Evolutionary conservation across 2,329 filamentous ascomycete genomes (phyloP).

Genomic region (Penicillium sp.): DNA sequence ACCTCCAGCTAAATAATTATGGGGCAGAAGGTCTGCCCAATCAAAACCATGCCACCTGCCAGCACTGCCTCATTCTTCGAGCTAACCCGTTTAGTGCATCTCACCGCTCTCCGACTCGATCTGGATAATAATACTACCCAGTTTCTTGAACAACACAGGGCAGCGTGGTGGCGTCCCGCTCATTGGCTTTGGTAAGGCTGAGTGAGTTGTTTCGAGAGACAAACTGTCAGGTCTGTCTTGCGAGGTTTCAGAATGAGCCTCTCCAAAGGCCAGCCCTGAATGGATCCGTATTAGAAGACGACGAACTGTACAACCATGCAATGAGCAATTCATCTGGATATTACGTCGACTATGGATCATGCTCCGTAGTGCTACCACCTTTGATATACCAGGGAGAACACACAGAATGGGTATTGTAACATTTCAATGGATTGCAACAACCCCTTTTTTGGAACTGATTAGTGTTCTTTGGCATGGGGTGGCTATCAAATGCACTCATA

Average conservation of each 20-base stretch:
- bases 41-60: slow-evolving; percentile 16
- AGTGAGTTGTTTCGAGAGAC: background rate
- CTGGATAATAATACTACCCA: slow-evolving; percentile 8
- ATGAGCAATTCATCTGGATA: background rate
- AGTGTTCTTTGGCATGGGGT: background rate
- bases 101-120: slow-evolving; percentile 26
- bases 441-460: slow-evolving; percentile 2
- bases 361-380: slow-evolving; percentile 3
- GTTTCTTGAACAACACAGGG: slow-evolving; percentile 5
- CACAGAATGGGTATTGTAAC: slow-evolving; percentile 3
- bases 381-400: background rate
- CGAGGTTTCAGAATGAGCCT: background rate
- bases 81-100: slow-evolving; percentile 23
- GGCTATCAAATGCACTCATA: background rate
- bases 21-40: slow-evolving; percentile 8
- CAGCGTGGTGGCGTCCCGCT: slow-evolving; percentile 1
- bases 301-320: slow-evolving; percentile 8
- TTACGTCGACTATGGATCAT: slow-evolving; percentile 14
- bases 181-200: slow-evolving; percentile 13
- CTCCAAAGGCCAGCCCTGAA: background rate
- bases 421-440: background rate
- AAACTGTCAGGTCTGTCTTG: background rate
- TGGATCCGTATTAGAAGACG: background rate
- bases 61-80: slow-evolving; percentile 31
- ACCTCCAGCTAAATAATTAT: slow-evolving; percentile 1